Base-by-base conservation (phyloP, 2,329 filamentous ascomycete genomes). In the Aphanoascus verrucosus region DNA sequence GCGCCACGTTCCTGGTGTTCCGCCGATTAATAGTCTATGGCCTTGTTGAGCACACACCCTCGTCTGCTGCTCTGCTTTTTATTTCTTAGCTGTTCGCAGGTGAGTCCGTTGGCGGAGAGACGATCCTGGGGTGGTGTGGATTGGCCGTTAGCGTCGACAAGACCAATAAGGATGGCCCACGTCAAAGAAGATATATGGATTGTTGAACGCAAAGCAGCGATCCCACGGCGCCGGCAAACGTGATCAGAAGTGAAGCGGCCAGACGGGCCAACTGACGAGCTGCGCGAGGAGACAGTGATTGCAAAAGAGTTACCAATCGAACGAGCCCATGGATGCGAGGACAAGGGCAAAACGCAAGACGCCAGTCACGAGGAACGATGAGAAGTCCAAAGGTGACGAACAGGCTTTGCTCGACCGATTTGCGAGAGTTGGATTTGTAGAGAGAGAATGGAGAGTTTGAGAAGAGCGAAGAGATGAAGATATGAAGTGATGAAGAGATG, bases 131-230 rank as follows among this genome's bases (percentile, higher is more conserved):
- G 49, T 42, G 54, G 42, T 43, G 54, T 46, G 49, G 45, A 49
- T 47, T 32, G 35, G 46, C 28, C 19, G 45, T 45, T 44, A 53
- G 50, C 34, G 50, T 49, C 37, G 51, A 44, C 45, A 38, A 53
- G 56, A 54, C 57, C 57, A 58, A 58, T 58, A 41, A 56, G 55
- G 52, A 38, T 23, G 43, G 53, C 55, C 52, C 57, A 58, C 57
- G 55, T 58, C 49, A 53, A 55, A 49, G 32, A 41, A 35, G 50
- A 40, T 15, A 41, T 38, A 32, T 12, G 35, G 40, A 52, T 38
- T 37, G 46, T 41, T 55, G 43, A 51, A 52, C 53, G 43, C 7
- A 34, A 37, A 54, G 53, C 52, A 43, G 40, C 42, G 28, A 45
- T 43, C 31, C 49, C 49, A 51, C 54, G 38, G 44, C 40, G 47